A percentile compares a stretch with the other conserved stretches of the same genome.
These are phyloP conservation scores for Primulina tabacum DNA, from an alignment of 257 asterid genomes.

Conservation along the genomic window DNA sequence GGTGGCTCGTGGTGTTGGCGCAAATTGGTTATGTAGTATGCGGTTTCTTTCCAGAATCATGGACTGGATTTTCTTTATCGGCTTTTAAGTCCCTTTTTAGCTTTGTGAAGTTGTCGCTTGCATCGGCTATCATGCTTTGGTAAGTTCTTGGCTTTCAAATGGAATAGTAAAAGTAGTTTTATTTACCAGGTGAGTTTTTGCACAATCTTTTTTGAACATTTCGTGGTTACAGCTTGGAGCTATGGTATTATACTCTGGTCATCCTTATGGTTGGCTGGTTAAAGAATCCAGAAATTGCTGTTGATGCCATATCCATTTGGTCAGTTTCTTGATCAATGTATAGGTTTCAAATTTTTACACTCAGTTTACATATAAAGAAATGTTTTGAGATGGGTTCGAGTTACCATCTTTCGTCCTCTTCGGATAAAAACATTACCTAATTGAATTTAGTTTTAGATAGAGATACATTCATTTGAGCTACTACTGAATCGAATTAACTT, in stretches of 20 bases:
- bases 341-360: not conserved
- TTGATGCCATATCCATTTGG: slow-evolving; percentile 82
- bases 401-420: not conserved
- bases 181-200: not conserved
- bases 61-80: slow-evolving; percentile 71
- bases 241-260: slow-evolving; percentile 71
- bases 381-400: not conserved
- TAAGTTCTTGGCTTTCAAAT: slow-evolving; percentile 29
- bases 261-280: slow-evolving; percentile 83
- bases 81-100: slow-evolving; percentile 60
- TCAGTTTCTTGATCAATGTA: slow-evolving; percentile 22
- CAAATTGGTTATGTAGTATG: slow-evolving; percentile 65
- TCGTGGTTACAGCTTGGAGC: slow-evolving; percentile 59
- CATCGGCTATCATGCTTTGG: slow-evolving; percentile 92
- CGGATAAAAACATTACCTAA: not conserved
- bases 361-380: not conserved
- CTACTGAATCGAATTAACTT: not conserved
- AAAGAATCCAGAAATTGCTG: slow-evolving; percentile 71
- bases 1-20: slow-evolving; percentile 77
- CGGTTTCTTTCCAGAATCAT: slow-evolving; percentile 67
- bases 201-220: not conserved
- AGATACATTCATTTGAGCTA: no score
- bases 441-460: not conserved
- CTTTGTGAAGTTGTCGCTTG: slow-evolving; percentile 71
- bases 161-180: not conserved